Base-by-base conservation (phyloP, 2,329 filamentous ascomycete species). In the Penicillium occitanis region DNA sequence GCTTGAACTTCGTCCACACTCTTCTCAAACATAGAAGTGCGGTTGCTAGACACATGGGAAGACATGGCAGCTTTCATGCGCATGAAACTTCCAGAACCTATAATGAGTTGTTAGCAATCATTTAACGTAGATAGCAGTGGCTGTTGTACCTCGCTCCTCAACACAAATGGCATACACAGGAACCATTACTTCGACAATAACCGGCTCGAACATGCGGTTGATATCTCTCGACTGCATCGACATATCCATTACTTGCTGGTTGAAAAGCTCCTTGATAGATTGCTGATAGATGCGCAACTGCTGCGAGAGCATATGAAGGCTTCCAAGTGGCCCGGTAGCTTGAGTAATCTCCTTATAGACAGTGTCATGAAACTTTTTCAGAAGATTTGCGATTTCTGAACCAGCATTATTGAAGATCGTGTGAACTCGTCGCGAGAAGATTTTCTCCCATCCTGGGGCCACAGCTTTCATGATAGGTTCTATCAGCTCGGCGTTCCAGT, bases 121-220 rank as follows among this genome's bases (percentile, higher is more conserved):
- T 46, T 50, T 5, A 14, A 59, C 33, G n/a, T 59, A 11, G 4
- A 13, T 58, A 35, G n/a, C n/a, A 35, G 13, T 33, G 17, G 3
- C 2, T 28, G 14, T 58, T 19, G 13, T 66, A 71, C 82, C 84
- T n/a, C 48, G 46, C 70, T 87, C 83, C 0, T 73, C 69, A 4
- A 73, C 68, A 70, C 84, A 87, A 0, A 57, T 61, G 0, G 76
- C 65, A 70, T 88, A 88, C 0, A 78, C 81, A 1, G 73, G 66
- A 1, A 69, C 67, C 82, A 89, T 86, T 37, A 73, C 74, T 1
- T 69, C 51, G 3, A 75, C 71, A 63, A 88, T 81, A 2, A 77
- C 76, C 0, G 84, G 85, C 0, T 78, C 80, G 65, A 88, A 87
- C 40, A 83, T 76, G 3, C 86, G 82, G 69, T 82, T 88, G 17